Percentiles rank a stretch among this genome's conserved stretches.
These are phyloP conservation scores for Candida mattraensis DNA, from an alignment of 805 yeast species.

Conservation along the genomic window DNA sequence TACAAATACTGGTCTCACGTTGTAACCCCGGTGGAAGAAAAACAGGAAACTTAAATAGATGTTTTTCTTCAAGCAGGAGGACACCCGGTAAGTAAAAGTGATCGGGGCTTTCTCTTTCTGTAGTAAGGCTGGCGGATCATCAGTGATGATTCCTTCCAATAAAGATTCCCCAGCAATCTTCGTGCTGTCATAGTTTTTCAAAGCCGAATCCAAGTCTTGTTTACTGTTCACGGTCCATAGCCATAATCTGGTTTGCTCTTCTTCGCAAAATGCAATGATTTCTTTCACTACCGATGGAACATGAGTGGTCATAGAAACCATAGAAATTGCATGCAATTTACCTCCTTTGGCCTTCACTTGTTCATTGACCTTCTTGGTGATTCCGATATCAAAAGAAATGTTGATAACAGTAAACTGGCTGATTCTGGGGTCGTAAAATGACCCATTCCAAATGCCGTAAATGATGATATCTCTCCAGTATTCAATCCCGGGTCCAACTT, in stretches of 20 bases:
- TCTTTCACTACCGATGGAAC: slow-evolving; percentile 19
- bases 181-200: slow-evolving; percentile 19
- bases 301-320: slow-evolving; percentile 24
- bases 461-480: slow-evolving; percentile 36
- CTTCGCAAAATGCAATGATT: slow-evolving; percentile 17
- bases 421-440: slow-evolving; percentile 30
- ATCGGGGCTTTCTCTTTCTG: slow-evolving; percentile 1
- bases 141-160: slow-evolving; percentile 21
- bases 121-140: slow-evolving; percentile 15
- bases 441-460: slow-evolving; percentile 38
- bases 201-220: slow-evolving; percentile 22
- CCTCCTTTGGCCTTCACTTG: slow-evolving; percentile 22
- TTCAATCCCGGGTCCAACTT: slow-evolving; percentile 21
- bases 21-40: slow-evolving; percentile 21
- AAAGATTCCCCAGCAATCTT: slow-evolving; percentile 20
- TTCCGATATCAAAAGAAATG: slow-evolving; percentile 30
- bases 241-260: slow-evolving; percentile 31
- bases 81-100: slow-evolving; percentile 10
- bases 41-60: slow-evolving; percentile 20
- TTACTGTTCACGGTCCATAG: slow-evolving; percentile 38
- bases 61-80: slow-evolving; percentile 15
- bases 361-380: slow-evolving; percentile 24
- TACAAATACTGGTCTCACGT: neutral
- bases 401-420: slow-evolving; percentile 28
- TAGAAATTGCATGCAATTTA: slow-evolving; percentile 23